Evolutionary conservation across 2,329 filamentous ascomycete species (phyloP), one percentile per base, ranked within the genome.

Genomic region (Alternaria arborescens): DNA sequence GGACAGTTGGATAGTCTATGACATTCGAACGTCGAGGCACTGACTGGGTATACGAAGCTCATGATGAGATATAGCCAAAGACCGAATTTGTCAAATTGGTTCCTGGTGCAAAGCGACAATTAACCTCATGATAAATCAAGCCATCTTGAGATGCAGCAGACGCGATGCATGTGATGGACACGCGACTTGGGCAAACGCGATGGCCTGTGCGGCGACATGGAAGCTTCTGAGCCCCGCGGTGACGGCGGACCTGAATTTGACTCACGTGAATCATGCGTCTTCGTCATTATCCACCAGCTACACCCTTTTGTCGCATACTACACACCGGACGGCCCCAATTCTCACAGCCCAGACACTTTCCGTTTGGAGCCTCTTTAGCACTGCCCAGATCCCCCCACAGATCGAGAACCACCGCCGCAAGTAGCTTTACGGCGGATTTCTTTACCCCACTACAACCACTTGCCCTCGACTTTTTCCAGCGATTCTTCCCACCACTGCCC

Each of bases 401-500:
- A 46, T 41, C 58, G 26, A 62, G 61, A 50, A 58, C 64, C 50
- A 55, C 65, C 16, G 51, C 64, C 18, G 56, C 70, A 36, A 53
- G 62, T 54, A 63, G 55, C 61, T 58, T 60, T 63, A 50, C 66
- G 5, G 56, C 60, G 58, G 46, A 61, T 53, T 77, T 76, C 71
- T 76, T 77, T 67, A 73, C 73, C 70, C 71, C 73, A 59, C 74
- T 67, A 32, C 70, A 63, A 20, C 71, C 69, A 44, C 67, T 72
- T 51, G 61, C 73, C 34, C 53, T 71, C 55, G 62, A 69, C 67
- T 76, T 76, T 71, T 74, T 73, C 66, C 71, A 70, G 36, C 69
- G 60, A 51, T 62, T 66, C 24, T 61, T 68, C 52, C 47, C 41
- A 32, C 34, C 16, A 26, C 53, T 69, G 46, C 67, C 67, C 70